Percentiles rank a stretch among this genome's conserved stretches.
phyloP scores from a whole-genome alignment of 345 rosid genomes.

The Limnanthes douglasii region DNA sequence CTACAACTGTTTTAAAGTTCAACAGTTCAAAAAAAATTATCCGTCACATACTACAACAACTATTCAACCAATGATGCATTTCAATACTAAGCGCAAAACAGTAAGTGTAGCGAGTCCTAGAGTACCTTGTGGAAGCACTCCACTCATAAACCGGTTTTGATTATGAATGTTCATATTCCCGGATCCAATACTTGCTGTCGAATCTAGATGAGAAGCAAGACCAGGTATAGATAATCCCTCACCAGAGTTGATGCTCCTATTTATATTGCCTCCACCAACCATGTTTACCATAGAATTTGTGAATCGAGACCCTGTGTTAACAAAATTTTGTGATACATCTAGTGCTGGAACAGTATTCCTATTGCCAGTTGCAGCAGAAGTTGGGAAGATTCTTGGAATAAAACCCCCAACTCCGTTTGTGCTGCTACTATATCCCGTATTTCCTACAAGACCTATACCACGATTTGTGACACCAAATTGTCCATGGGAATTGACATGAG shows the following conservation, averaged over 20 bases:
- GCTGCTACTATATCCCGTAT: constrained; percentile 71
- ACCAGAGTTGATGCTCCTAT: constrained; percentile 74
- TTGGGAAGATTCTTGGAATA: constrained; percentile 90
- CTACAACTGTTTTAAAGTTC: no score
- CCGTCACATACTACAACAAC: background rate
- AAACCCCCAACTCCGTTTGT: constrained; percentile 86
- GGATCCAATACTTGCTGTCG: constrained; percentile 67
- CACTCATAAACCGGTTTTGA: constrained; percentile 77
- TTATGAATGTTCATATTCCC: constrained; percentile 70
- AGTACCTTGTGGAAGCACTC: constrained; percentile 86
- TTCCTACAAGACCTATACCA: constrained; percentile 80
- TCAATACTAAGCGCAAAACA: background rate
- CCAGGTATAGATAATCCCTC: constrained; percentile 82
- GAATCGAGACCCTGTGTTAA: constrained; percentile 75
- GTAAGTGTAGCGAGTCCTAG: background rate
- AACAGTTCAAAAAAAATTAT: no score
- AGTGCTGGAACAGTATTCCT: constrained; percentile 72
- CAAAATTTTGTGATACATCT: constrained; percentile 87
- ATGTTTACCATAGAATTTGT: constrained; percentile 84
- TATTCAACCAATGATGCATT: background rate
- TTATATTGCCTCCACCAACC: constrained; percentile 86
- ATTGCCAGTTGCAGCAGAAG: constrained; percentile 71
- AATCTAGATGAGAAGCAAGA: constrained; percentile 69
- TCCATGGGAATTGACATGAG: constrained; percentile 82
- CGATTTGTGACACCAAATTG: constrained; percentile 84